Evolutionary conservation across 805 yeast genomes (phyloP).

Genomic region (Metschnikowia kunwiensis): DNA sequence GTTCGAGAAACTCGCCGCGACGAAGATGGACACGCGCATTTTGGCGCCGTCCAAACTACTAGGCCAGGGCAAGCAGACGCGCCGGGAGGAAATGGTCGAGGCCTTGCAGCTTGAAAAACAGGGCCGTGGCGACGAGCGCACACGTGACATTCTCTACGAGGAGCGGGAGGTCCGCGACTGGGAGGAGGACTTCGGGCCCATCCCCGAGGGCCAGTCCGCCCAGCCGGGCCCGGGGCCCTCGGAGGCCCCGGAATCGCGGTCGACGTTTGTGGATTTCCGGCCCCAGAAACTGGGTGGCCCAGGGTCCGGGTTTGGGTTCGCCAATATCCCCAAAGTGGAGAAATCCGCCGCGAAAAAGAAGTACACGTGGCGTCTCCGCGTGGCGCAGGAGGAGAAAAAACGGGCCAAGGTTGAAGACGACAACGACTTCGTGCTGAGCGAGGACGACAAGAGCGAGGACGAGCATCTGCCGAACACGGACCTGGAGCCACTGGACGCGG

Average conservation of each 20-base stretch:
- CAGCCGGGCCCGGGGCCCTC: conserved; percentile 1
- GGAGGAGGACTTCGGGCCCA: conserved; percentile 28
- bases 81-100: conserved; percentile 65
- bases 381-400: conserved; percentile 39
- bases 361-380: conserved; percentile 65
- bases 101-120: conserved; percentile 69
- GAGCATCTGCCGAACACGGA: conserved; percentile 15
- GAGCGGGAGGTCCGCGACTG: conserved; percentile 62
- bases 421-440: conserved; percentile 50
- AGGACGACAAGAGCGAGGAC: conserved; percentile 24
- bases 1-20: conserved; percentile 65
- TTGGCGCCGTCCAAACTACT: conserved; percentile 72
- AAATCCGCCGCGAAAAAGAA: conserved; percentile 37
- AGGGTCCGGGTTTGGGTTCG: conserved; percentile 71
- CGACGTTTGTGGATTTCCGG: conserved; percentile 66
- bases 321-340: conserved; percentile 48
- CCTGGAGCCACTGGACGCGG: conserved; percentile 8
- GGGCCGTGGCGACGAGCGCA: conserved; percentile 64
- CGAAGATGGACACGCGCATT: conserved; percentile 66
- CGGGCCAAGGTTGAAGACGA: conserved; percentile 53
- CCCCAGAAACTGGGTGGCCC: conserved; percentile 58
- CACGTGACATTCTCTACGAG: conserved; percentile 65
- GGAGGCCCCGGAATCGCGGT: conserved; percentile 17
- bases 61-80: conserved; percentile 72
- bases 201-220: conserved; percentile 4